Evolutionary conservation across 2,329 filamentous ascomycete species (phyloP).

Genomic region (Colletotrichum theobromicola): DNA sequence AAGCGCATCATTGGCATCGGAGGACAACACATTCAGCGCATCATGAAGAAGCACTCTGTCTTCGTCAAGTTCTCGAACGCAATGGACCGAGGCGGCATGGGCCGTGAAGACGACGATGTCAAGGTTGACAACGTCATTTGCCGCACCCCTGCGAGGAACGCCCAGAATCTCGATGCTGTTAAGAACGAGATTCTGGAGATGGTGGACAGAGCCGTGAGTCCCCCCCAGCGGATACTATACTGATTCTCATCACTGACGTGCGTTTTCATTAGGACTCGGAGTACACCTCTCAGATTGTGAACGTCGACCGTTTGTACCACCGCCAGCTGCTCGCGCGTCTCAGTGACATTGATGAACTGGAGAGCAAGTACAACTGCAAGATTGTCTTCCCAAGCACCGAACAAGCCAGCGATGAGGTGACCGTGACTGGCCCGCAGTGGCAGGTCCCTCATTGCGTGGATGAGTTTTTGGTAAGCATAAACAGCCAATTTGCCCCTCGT

Average conservation of each 20-base stretch:
- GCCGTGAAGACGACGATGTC: constrained; percentile 96
- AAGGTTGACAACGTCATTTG: constrained; percentile 99
- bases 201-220: constrained; percentile 88
- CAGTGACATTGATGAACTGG: constrained; percentile 87
- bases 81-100: constrained; percentile 92
- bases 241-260: not conserved
- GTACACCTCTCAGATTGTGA: constrained; percentile 92
- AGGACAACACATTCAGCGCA: constrained; percentile 97
- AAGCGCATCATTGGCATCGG: constrained; percentile 99
- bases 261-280: constrained; percentile 75
- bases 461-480: constrained; percentile 75
- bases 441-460: constrained; percentile 97
- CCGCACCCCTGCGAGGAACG: constrained; percentile 94
- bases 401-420: constrained; percentile 94
- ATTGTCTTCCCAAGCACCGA: constrained; percentile 98
- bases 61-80: constrained; percentile 99
- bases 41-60: constrained; percentile 99
- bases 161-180: constrained; percentile 93
- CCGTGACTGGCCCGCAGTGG: constrained; percentile 95
- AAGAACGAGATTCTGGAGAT: constrained; percentile 99
- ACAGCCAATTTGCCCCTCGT: not conserved
- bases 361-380: constrained; percentile 99
- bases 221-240: not conserved
- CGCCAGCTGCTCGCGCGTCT: constrained; percentile 90
- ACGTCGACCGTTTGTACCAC: constrained; percentile 93